A percentile compares a stretch with the other conserved stretches of the same genome.
Conservation (phyloP, 352 stramenopile species). For the Globisporangium parvum region DNA sequence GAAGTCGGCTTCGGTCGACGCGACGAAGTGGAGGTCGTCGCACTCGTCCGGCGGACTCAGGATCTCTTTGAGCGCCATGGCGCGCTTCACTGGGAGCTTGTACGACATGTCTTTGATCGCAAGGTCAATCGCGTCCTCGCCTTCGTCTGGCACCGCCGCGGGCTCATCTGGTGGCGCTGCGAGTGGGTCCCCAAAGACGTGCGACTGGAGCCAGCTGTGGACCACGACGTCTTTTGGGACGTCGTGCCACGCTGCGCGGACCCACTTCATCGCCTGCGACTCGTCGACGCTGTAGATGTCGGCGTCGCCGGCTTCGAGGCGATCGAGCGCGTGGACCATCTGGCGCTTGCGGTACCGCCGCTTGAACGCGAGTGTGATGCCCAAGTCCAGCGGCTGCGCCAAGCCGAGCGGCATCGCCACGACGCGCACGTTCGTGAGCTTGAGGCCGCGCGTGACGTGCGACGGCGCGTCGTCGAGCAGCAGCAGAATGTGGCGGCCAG, state of each 20-base stretch:
- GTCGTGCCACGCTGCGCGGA: constrained; percentile 11
- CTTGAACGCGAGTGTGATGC: constrained; percentile 21
- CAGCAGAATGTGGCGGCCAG: constrained; percentile 23
- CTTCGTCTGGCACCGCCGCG: neutral
- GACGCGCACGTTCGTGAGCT: constrained; percentile 23
- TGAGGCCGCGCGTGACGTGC: constrained; percentile 18
- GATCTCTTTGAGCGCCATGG: constrained; percentile 14
- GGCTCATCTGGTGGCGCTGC: neutral
- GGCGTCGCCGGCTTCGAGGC: constrained; percentile 9
- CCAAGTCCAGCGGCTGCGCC: constrained; percentile 8
- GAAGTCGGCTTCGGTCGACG: constrained; percentile 9
- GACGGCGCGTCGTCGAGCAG: constrained; percentile 24
- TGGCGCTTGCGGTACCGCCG: constrained; percentile 20
- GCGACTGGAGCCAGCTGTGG: constrained; percentile 10
- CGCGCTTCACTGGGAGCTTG: constrained; percentile 11
- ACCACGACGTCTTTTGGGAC: constrained; percentile 7
- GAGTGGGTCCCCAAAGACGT: constrained; percentile 8
- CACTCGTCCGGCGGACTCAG: constrained; percentile 8
- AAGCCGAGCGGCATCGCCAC: neutral
- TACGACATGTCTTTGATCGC: constrained; percentile 11
- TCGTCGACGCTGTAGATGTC: constrained; percentile 11
- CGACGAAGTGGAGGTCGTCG: constrained; percentile 14
- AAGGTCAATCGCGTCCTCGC: constrained; percentile 7
- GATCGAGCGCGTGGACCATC: constrained; percentile 15
- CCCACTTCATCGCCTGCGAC: constrained; percentile 13